Percentiles rank a stretch among this genome's conserved stretches.
Evolutionary conservation across 2,329 filamentous ascomycete genomes (phyloP).

Genomic region (Aspergillus amoenus): DNA sequence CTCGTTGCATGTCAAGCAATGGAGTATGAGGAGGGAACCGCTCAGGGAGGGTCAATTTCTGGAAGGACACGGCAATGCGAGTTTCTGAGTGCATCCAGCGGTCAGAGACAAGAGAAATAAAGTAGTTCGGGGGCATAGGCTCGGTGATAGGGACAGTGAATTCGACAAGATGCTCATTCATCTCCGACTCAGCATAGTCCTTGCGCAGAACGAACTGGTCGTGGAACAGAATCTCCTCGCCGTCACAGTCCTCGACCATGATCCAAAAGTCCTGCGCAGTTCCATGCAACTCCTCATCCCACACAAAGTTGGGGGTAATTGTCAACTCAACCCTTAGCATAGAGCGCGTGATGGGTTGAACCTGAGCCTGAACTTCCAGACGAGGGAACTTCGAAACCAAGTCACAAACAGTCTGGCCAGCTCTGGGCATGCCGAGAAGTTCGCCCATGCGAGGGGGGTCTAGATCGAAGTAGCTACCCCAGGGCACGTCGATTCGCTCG

Average conservation of each 20-base stretch:
- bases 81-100: conserved; percentile 99
- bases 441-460: conserved; percentile 97
- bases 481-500: conserved; percentile 91
- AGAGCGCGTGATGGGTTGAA: conserved; percentile 91
- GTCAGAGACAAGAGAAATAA: conserved; percentile 91
- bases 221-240: conserved; percentile 91
- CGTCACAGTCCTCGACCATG: conserved; percentile 93
- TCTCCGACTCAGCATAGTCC: conserved; percentile 80
- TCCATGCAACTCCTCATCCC: conserved; percentile 89
- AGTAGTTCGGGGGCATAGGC: conserved; percentile 98
- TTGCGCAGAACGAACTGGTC: conserved; percentile 90
- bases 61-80: conserved; percentile 87
- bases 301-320: conserved; percentile 91
- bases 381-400: conserved; percentile 91
- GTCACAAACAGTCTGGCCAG: conserved; percentile 79
- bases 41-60: conserved; percentile 90
- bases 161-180: conserved; percentile 91
- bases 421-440: conserved; percentile 83
- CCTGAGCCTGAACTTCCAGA: conserved; percentile 87
- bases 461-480: conserved; percentile 91
- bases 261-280: conserved; percentile 94
- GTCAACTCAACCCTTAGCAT: conserved; percentile 88
- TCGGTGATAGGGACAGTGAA: conserved; percentile 96
- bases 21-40: conserved; percentile 95
- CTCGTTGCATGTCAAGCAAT: conserved; percentile 83